These are phyloP conservation scores for Eucalyptus tenuipes DNA, from an alignment of 345 rosid species.

Conservation along the genomic window DNA sequence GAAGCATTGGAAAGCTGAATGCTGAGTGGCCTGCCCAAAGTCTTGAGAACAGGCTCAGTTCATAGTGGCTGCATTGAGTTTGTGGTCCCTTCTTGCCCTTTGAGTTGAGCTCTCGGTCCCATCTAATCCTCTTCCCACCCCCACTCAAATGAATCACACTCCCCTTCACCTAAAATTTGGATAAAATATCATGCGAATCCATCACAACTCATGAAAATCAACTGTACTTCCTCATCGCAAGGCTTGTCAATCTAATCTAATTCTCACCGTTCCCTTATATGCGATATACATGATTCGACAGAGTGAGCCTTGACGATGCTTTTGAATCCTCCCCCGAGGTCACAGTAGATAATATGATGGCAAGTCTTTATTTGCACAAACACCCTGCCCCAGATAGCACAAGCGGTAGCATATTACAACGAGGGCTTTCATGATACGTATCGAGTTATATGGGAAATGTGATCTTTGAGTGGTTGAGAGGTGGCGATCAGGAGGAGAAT, in stretches of 20 bases:
- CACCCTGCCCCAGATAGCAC: not conserved
- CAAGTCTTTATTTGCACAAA: not conserved
- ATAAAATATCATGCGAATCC: not conserved
- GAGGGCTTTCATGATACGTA: not conserved
- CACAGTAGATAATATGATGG: not conserved
- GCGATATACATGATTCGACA: not conserved
- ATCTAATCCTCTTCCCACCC: not conserved
- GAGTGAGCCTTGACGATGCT: not conserved
- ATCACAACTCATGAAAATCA: not conserved
- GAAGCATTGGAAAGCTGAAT: not conserved
- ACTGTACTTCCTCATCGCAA: not conserved
- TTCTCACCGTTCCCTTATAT: accelerated
- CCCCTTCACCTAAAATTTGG: not conserved
- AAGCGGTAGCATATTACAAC: not conserved
- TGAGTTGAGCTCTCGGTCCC: not conserved
- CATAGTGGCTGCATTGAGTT: not conserved
- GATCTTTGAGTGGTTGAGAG: not conserved
- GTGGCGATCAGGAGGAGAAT: not conserved
- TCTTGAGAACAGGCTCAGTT: not conserved
- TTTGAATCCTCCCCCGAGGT: not conserved
- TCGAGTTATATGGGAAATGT: not conserved
- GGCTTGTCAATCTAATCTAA: not conserved
- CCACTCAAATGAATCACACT: not conserved
- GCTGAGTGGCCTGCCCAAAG: not conserved
- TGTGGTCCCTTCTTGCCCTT: not conserved